These are phyloP conservation scores for Colletotrichum camelliae DNA, from an alignment of 2,329 filamentous ascomycete genomes.

Conservation along the genomic window DNA sequence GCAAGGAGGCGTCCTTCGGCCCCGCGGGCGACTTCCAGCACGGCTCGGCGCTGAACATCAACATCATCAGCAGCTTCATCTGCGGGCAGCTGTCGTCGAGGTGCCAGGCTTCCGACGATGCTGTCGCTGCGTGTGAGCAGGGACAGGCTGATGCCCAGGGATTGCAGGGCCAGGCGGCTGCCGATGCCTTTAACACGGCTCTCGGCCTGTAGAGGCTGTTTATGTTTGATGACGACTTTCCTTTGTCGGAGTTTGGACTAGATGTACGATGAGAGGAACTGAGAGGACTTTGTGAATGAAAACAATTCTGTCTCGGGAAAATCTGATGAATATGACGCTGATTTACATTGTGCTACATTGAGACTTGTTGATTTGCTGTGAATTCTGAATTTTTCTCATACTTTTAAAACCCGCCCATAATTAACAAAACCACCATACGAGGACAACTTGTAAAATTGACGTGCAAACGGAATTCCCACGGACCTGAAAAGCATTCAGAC, in stretches of 20 bases:
- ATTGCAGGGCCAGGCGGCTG: conserved; percentile 27
- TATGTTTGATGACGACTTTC: neutral
- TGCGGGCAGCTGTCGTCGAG: conserved; percentile 43
- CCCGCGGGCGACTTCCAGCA: conserved; percentile 53
- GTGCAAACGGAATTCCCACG: neutral
- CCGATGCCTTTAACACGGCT: conserved; percentile 28
- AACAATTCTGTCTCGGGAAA: neutral
- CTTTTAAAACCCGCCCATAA: neutral
- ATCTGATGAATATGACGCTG: neutral
- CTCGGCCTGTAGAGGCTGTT: conserved; percentile 3
- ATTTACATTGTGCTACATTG: neutral
- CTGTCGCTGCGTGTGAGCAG: conserved; percentile 24
- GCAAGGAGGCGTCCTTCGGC: conserved; percentile 47
- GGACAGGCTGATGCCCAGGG: conserved; percentile 24
- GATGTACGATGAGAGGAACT: neutral
- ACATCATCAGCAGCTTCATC: conserved; percentile 52
- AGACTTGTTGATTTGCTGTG: rapidly evolving
- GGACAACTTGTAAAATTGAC: neutral
- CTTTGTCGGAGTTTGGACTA: neutral
- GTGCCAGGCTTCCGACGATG: conserved; percentile 26
- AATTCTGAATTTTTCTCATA: rapidly evolving
- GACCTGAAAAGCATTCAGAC: neutral
- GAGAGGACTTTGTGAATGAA: neutral
- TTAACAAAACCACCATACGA: neutral
- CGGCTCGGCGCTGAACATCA: conserved; percentile 47